Percentiles rank a stretch among this genome's conserved stretches.
Conservation (phyloP, 2,329 filamentous ascomycete species). For the Peltaster fructicola region DNA sequence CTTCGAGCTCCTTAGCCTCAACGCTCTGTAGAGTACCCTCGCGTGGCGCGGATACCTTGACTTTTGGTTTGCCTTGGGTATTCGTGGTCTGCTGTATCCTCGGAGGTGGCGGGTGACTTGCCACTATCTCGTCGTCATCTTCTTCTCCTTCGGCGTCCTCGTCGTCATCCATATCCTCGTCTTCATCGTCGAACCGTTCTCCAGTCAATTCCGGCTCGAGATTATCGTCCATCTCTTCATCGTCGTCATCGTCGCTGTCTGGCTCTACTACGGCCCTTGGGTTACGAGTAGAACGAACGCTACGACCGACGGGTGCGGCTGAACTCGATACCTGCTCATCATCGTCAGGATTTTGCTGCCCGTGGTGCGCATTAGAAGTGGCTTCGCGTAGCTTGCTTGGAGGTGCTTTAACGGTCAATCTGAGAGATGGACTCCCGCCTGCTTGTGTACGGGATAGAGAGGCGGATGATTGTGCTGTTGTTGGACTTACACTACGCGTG, state of each 20-base stretch:
- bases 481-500: conserved; percentile 9
- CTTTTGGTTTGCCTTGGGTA: conserved; percentile 12
- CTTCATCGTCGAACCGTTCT: conserved; percentile 25
- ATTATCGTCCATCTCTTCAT: conserved; percentile 12
- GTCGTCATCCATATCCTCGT: conserved; percentile 22
- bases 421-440: conserved; percentile 27
- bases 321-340: no score
- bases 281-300: conserved; percentile 17
- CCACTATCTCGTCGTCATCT: conserved; percentile 20
- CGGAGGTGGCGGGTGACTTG: conserved; percentile 17
- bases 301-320: no score
- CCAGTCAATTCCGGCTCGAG: conserved; percentile 14
- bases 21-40: conserved; percentile 22
- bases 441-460: conserved; percentile 20
- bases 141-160: conserved; percentile 19
- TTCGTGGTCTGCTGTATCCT: conserved; percentile 13
- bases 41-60: conserved; percentile 15
- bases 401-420: conserved; percentile 32
- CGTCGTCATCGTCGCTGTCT: conserved; percentile 14
- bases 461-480: conserved; percentile 7
- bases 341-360: no score
- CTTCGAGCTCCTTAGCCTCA: conserved; percentile 34
- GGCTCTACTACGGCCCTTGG: conserved; percentile 18
- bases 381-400: conserved; percentile 32
- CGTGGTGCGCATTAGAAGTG: no score